Base-by-base conservation (phyloP, 1,284 basidiomycete species). In the Inonotus hispidus region DNA sequence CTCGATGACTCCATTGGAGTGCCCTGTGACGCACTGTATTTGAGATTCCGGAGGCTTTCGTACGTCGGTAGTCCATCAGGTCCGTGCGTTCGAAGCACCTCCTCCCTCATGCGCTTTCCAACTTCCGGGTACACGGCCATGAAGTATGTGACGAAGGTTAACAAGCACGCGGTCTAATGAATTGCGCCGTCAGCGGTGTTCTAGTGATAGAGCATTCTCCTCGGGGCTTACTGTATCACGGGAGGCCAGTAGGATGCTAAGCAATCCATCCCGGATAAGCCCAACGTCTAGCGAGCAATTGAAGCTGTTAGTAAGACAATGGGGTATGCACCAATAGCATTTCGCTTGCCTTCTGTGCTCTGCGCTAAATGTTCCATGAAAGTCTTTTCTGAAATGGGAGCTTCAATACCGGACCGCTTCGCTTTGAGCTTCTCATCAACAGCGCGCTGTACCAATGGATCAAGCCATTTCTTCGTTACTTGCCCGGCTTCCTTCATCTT, bases 231-330 rank as follows among this genome's bases (percentile, higher is more conserved):
- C 87, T n/a, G 88, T 89, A 68, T 91, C 88, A 59, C 88, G 73
- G 19, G 85, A 81, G 14, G 88, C 88, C 35, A 90, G 73, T 7
- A 91, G 73, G 69, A 91, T 83, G 68, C 82, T 90, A n/a, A 91
- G 73, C 6, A 89, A 71, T 65, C 90, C 86, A 68, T 89, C 85
- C 32, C 84, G 82, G 63, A 90, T 87, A 43, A 84, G 69, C 14
- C 78, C 71, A 16, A 73, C 73, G 66, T 85, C 83, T 87, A 50
- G 13, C 46, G 39, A 47, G 27, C 25, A 49, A 32, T 35, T 56
- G 45, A 64, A 55, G 21, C 14, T 32, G 4, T 32, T 8, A 32
- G 32, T 50, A 11, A 50, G 45, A 11, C 3, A 27, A 21, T n/a
- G 14, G 56, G 43, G 38, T 35, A 11, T 58, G 59, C 19, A 56